Evolutionary conservation across 129 eudicot genomes (phyloP), one percentile per base, ranked within the genome.

Genomic region (Gnaphalium uliginosum): DNA sequence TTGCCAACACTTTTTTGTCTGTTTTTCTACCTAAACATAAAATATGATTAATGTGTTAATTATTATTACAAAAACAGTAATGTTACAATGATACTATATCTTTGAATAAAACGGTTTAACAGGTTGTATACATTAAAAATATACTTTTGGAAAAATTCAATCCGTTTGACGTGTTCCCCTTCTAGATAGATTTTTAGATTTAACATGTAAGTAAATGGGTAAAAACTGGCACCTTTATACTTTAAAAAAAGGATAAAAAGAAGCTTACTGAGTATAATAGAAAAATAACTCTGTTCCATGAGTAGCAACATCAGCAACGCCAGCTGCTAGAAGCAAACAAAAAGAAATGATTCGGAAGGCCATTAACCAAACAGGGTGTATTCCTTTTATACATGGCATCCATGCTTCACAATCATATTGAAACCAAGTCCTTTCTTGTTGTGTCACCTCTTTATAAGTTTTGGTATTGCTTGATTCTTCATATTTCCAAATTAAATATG

Each of bases 261-360:
- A 5, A 26, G 76, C 96, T 94, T 84, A 94, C 98, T 94, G 96
- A 17, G 98, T 93, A 70, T 93, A 93, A 65, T 84, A 93, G 77
- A 56, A 79, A 71, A 81, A 88, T 58, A 93, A 72, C 56, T 71
- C 84, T 41, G 54, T 79, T 61, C 97, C 97, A 72, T 88, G 86
- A 79, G 69, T 72, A 77, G 80, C 77, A 53, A 84, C 74, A 86
- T 93, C 90, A 24, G 82, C 79, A 65, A 72, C 73, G 46, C 81
- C 75, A 35, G 90, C 85, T 13, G 81, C 76, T 25, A 85, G 74
- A 50, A 88, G 89, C 78, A 85, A 69, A 78, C 78, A 58, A 76
- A 90, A 90, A 5, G 96, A 89, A 54, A 90, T 33, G 19, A 94
- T 56, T 62, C 98, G 85, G 68, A 78, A 94, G 60, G 33, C 75